Conservation (phyloP, 169 alveolate species). For the Plasmodium billcollinsi region DNA sequence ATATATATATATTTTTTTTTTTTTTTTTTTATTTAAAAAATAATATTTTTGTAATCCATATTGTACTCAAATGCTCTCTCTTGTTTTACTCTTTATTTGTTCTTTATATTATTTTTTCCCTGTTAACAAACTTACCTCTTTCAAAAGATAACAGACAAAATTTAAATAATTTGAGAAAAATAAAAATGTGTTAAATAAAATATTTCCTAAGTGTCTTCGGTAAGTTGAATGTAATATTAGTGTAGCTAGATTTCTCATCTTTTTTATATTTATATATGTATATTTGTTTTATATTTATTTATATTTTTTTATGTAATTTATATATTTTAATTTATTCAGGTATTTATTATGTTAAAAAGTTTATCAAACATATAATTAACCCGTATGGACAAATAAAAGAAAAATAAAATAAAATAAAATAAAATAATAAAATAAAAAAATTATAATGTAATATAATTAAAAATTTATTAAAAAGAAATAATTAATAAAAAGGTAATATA, state of each 20-base stretch:
- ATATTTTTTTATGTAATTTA: slow-evolving; percentile 6
- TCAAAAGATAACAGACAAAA: slow-evolving; percentile 49
- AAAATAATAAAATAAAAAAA: too few species aligned
- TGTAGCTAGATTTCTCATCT: slow-evolving; percentile 42
- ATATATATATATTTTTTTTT: slow-evolving; percentile 6
- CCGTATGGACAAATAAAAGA: too few species aligned
- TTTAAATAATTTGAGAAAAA: slow-evolving; percentile 67
- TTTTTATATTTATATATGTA: not conserved
- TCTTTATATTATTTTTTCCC: not conserved
- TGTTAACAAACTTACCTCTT: slow-evolving; percentile 37
- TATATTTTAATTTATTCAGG: not conserved
- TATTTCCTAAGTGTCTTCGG: slow-evolving; percentile 51
- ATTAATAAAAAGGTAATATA: too few species aligned
- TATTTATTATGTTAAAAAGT: too few species aligned
- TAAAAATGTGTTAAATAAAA: slow-evolving; percentile 55
- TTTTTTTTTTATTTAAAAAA: not conserved
- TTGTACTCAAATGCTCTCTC: not conserved
- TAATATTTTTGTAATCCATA: not conserved
- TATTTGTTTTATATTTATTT: not conserved
- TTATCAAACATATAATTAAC: too few species aligned
- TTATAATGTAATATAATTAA: too few species aligned
- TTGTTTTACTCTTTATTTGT: too few species aligned
- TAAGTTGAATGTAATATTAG: slow-evolving; percentile 35
- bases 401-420: too few species aligned
- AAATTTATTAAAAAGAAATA: too few species aligned